Conservation (phyloP, 371 early-diverging fungal genomes). For the Lichtheimia ramosa region DNA sequence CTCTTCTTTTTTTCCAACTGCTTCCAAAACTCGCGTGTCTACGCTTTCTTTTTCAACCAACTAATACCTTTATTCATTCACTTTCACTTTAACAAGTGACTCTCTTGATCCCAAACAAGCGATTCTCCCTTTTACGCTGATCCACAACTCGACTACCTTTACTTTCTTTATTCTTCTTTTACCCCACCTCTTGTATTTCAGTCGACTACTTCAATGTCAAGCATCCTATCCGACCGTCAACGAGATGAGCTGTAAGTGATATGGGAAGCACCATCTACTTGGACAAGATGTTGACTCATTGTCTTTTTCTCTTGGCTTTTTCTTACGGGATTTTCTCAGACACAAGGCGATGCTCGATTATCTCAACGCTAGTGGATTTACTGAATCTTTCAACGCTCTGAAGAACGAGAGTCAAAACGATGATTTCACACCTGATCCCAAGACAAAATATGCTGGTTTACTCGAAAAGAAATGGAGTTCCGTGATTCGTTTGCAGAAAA, state of each 20-base stretch:
- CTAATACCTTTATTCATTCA: no score
- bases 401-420: conserved; percentile 72
- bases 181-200: neutral
- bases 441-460: conserved; percentile 79
- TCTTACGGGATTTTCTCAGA: conserved; percentile 37
- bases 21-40: neutral
- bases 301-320: neutral
- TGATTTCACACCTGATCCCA: conserved; percentile 74
- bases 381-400: conserved; percentile 67
- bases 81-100: no score
- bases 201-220: conserved; percentile 33
- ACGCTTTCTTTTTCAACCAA: neutral
- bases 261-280: neutral
- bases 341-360: conserved; percentile 87
- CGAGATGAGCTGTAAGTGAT: conserved; percentile 71
- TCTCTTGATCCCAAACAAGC: no score
- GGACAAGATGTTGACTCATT: neutral
- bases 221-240: conserved; percentile 71
- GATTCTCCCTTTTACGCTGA: no score
- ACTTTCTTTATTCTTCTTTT: neutral
- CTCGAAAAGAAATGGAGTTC: conserved; percentile 96
- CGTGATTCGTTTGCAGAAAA: conserved; percentile 88
- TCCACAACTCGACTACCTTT: neutral
- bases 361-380: conserved; percentile 71
- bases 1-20: neutral